Percentiles rank a stretch among this genome's conserved stretches.
These are phyloP conservation scores for Nigrospora oryzae DNA, from an alignment of 2,329 filamentous ascomycete species.

Conservation along the genomic window DNA sequence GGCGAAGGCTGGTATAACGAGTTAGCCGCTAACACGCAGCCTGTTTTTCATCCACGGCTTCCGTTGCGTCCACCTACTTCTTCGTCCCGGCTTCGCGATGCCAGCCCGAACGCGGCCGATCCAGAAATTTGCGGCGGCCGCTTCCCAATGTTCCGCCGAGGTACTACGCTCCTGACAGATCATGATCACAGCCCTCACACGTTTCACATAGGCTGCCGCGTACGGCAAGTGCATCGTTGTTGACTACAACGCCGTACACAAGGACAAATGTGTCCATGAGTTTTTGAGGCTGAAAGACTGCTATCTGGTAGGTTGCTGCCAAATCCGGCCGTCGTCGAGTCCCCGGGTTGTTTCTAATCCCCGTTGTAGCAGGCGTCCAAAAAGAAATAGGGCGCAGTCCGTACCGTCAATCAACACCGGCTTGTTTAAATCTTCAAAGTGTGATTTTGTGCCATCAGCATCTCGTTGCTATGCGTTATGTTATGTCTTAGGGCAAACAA, in stretches of 20 bases:
- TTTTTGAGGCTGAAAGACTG: constrained; percentile 84
- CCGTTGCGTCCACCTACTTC: too few relatives aligned
- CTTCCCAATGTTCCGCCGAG: constrained; percentile 46
- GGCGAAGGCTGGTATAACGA: too few relatives aligned
- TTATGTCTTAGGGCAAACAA: too few relatives aligned
- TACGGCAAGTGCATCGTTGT: constrained; percentile 89
- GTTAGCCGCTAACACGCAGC: too few relatives aligned
- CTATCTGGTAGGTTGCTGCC: constrained; percentile 57
- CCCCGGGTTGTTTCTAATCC: neutral
- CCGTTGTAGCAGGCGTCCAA: constrained; percentile 39
- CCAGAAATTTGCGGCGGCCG: constrained; percentile 45
- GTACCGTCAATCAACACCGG: too few relatives aligned
- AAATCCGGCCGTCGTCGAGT: neutral
- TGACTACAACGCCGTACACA: constrained; percentile 84
- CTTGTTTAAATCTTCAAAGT: too few relatives aligned
- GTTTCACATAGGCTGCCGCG: constrained; percentile 53
- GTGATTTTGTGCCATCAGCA: too few relatives aligned
- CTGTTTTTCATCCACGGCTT: too few relatives aligned
- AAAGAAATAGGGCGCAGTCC: constrained; percentile 17
- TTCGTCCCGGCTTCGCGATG: constrained; percentile 11
- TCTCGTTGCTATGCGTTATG: too few relatives aligned
- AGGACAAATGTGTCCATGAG: constrained; percentile 82
- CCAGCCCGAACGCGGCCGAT: constrained; percentile 37
- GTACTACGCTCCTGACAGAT: constrained; percentile 20
- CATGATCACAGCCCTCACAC: too few relatives aligned